These are phyloP conservation scores for Boechera retrofracta DNA, from an alignment of 345 rosid genomes.

Conservation along the genomic window DNA sequence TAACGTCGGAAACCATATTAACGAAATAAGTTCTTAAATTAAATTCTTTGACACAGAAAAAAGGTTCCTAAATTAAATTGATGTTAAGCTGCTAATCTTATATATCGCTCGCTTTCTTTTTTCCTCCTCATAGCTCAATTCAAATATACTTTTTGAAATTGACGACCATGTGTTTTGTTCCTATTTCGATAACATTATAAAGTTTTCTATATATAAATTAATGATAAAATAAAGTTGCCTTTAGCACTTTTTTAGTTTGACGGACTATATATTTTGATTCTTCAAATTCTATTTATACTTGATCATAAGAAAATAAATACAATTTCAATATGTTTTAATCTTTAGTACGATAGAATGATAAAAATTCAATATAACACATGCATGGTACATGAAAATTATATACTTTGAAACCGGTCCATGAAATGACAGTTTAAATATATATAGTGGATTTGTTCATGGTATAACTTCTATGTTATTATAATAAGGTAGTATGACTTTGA, in stretches of 20 bases:
- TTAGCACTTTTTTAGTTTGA: background rate
- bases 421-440: background rate
- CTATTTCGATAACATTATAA: background rate
- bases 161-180: conserved; percentile 10
- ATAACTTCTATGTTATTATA: background rate
- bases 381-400: background rate
- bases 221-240: background rate
- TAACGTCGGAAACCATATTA: background rate
- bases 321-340: background rate
- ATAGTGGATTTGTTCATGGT: background rate
- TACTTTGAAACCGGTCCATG: background rate
- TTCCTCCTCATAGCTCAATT: background rate
- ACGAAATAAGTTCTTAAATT: background rate
- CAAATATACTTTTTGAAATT: background rate
- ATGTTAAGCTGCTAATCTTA: background rate
- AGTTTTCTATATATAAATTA: background rate
- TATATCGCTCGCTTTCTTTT: background rate
- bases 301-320: background rate
- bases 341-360: background rate
- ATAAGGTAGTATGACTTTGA: background rate
- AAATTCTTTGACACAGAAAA: too few species aligned
- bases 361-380: background rate
- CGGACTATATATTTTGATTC: background rate
- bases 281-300: background rate
- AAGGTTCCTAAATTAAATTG: background rate